Conservation (phyloP, 306 rosid species). For the Cyamopsis tetragonoloba region DNA sequence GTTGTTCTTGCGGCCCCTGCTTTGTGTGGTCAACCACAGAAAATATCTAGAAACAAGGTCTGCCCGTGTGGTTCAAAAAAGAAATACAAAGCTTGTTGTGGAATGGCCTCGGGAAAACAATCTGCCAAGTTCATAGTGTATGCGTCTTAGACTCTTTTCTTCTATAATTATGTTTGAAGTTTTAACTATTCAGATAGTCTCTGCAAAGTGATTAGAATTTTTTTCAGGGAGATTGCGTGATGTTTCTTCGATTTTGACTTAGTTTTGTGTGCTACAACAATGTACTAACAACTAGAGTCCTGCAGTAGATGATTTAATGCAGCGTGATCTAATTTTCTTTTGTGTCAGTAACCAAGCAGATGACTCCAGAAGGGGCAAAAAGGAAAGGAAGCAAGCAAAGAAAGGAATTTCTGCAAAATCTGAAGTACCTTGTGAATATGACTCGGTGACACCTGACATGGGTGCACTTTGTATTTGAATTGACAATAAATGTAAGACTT, state of each 20-base stretch:
- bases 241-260: slow-evolving; percentile 9
- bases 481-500: slow-evolving; percentile 31
- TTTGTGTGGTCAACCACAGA: slow-evolving; percentile 35
- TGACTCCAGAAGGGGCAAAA: slow-evolving; percentile 51
- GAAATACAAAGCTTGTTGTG: slow-evolving; percentile 81
- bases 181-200: neutral
- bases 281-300: neutral
- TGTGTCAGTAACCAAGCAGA: slow-evolving; percentile 49
- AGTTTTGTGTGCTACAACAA: slow-evolving; percentile 3
- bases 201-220: neutral
- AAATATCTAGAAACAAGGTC: slow-evolving; percentile 60
- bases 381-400: slow-evolving; percentile 51
- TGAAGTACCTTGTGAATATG: slow-evolving; percentile 30
- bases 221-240: neutral
- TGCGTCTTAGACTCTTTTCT: slow-evolving; percentile 26
- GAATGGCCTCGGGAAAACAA: slow-evolving; percentile 48
- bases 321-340: slow-evolving; percentile 17
- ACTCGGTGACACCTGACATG: slow-evolving; percentile 60
- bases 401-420: slow-evolving; percentile 42
- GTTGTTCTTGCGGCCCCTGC: slow-evolving; percentile 17
- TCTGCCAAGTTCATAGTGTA: slow-evolving; percentile 51
- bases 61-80: slow-evolving; percentile 81
- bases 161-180: neutral
- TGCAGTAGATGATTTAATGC: neutral
- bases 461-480: slow-evolving; percentile 81